Evolutionary conservation across 345 rosid species (phyloP), one percentile per base, ranked within the genome.

Genomic region (Anastatica hierochuntica): DNA sequence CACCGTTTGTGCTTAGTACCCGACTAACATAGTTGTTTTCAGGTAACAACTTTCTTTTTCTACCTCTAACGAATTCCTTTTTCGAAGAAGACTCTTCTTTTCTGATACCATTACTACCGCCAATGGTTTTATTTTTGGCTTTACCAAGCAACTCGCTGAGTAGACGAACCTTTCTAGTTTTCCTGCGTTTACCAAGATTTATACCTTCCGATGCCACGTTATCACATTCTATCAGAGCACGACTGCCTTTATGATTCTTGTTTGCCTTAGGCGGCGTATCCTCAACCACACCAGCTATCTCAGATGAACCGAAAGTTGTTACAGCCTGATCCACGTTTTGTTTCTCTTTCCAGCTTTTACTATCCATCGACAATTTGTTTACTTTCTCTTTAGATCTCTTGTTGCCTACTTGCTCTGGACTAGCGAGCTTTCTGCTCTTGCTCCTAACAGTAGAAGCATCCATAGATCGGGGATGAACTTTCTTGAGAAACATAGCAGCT

Each of bases 21-120:
- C 60, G 12, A 53, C 49, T 66, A 11, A 11, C 66, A 14, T 38
- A n/a, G n/a, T n/a, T n/a, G n/a, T n/a, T n/a, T n/a, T n/a, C n/a
- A n/a, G n/a, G n/a, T n/a, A n/a, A n/a, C n/a, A n/a, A 17, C 68
- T 82, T 94, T 36, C 89, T 73, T 71, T 85, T 94, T 62, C 73
- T 74, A 40, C 64, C 64, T 66, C 60, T 74, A 52, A 46, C 63
- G 16, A 66, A 55, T 57, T 43, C 72, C 47, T 55, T 69, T 54
- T 29, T 67, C 19, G 63, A 71, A 18, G 44, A 56, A 48, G 77
- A 53, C 58, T 66, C 74, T 45, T 63, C 80, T 47, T 43, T 57
- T 66, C 53, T 58, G 7, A 35, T 27, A 18, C n/a, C n/a, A n/a
- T n/a, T n/a, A n/a, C n/a, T n/a, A n/a, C n/a, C n/a, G n/a, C n/a